phyloP scores from a whole-genome alignment of 2,329 filamentous ascomycete genomes.

The Helotiales sp. region DNA sequence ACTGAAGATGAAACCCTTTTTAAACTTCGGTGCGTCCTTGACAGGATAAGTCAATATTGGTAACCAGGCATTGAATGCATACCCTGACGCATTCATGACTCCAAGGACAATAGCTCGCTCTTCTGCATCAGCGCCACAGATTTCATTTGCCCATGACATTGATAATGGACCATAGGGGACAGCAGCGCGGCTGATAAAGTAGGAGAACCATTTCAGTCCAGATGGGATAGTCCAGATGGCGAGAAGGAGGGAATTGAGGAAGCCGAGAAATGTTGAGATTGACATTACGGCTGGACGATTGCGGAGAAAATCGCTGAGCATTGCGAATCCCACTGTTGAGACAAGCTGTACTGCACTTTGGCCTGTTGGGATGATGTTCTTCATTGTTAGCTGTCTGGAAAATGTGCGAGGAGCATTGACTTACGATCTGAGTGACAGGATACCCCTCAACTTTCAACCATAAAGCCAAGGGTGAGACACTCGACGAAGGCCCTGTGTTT shows the following conservation, averaged over 20 bases:
- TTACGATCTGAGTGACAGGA: slow-evolving; percentile 47
- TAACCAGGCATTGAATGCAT: slow-evolving; percentile 46
- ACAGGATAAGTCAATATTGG: slow-evolving; percentile 37
- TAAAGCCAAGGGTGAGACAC: slow-evolving; percentile 39
- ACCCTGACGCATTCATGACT: slow-evolving; percentile 46
- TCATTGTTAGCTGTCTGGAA: not conserved
- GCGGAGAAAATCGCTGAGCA: slow-evolving; percentile 50
- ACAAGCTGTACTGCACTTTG: slow-evolving; percentile 53
- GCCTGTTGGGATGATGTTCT: slow-evolving; percentile 50
- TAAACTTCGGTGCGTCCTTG: slow-evolving; percentile 41
- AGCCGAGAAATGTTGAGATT: slow-evolving; percentile 34
- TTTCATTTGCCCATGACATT: slow-evolving; percentile 50
- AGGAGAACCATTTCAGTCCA: slow-evolving; percentile 34
- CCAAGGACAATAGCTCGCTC: slow-evolving; percentile 50
- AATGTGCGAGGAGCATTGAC: slow-evolving; percentile 6
- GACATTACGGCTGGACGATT: slow-evolving; percentile 36
- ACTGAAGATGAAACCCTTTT: slow-evolving; percentile 41
- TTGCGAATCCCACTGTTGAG: slow-evolving; percentile 53
- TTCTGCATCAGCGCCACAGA: slow-evolving; percentile 46
- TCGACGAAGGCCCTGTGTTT: slow-evolving; percentile 36
- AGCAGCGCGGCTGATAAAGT: slow-evolving; percentile 36
- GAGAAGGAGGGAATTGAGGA: slow-evolving; percentile 37
- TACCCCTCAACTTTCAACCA: slow-evolving; percentile 45
- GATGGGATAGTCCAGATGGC: slow-evolving; percentile 37
- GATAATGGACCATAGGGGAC: slow-evolving; percentile 45